Conservation (phyloP, 1,139 yeast species). For the Geotrichum reessii region DNA sequence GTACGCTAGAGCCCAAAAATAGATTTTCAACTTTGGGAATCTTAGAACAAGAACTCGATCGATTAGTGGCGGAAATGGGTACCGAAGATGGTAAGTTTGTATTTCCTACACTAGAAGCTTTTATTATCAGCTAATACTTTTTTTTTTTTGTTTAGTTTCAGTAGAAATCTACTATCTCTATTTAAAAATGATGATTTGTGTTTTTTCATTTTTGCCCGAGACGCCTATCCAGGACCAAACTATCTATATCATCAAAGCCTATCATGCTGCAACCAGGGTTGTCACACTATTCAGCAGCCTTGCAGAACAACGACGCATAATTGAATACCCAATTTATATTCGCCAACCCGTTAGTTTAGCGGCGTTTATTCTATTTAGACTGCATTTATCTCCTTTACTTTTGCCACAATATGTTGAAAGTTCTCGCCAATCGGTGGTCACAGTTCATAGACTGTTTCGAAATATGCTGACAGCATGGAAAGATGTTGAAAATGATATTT, state of each 20-base stretch:
- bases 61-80: constrained; percentile 56
- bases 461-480: constrained; percentile 90
- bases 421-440: constrained; percentile 87
- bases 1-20: constrained; percentile 75
- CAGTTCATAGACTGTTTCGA: constrained; percentile 81
- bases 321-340: constrained; percentile 80
- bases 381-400: constrained; percentile 73
- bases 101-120: constrained; percentile 1
- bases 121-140: background rate
- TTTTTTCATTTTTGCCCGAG: constrained; percentile 87
- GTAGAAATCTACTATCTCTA: constrained; percentile 79
- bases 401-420: constrained; percentile 77
- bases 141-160: constrained; percentile 25
- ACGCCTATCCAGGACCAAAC: constrained; percentile 87
- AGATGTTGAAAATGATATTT: constrained; percentile 81
- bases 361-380: constrained; percentile 69
- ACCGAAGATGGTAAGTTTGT: constrained; percentile 43
- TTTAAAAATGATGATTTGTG: constrained; percentile 73
- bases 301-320: constrained; percentile 60
- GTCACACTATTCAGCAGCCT: constrained; percentile 72
- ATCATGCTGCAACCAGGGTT: constrained; percentile 72
- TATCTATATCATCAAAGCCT: constrained; percentile 75
- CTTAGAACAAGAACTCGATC: constrained; percentile 70
- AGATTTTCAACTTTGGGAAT: constrained; percentile 74
- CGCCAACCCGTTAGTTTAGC: constrained; percentile 82